phyloP scores from a whole-genome alignment of 768 basidiomycete species.

The Clitopilus passeckerianus region DNA sequence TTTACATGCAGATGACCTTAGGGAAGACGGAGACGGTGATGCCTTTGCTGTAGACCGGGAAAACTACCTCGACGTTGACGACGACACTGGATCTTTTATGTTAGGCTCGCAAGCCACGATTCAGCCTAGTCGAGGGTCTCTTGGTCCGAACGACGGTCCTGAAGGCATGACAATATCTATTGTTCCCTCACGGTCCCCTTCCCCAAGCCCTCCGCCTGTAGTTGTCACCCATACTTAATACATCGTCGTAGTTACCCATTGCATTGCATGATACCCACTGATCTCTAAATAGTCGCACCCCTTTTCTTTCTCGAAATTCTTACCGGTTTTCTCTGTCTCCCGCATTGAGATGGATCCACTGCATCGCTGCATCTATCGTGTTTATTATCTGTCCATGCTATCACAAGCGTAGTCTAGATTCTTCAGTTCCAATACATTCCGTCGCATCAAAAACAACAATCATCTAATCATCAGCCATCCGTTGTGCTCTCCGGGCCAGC shows the following conservation, averaged over 20 bases:
- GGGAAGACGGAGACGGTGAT: constrained; percentile 25
- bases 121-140: constrained; percentile 4
- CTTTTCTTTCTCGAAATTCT: constrained; percentile 1
- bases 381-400: constrained; percentile 7
- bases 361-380: constrained; percentile 15
- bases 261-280: constrained; percentile 1
- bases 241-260: constrained; percentile 1
- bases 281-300: constrained; percentile 8
- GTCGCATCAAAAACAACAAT: constrained; percentile 9
- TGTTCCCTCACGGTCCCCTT: constrained; percentile 18
- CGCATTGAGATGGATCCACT: constrained; percentile 1
- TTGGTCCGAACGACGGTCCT: constrained; percentile 35
- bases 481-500: constrained; percentile 78
- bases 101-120: background rate
- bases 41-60: constrained; percentile 13
- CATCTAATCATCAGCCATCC: constrained; percentile 38
- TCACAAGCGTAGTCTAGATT: constrained; percentile 7
- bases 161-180: constrained; percentile 29
- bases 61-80: constrained; percentile 22
- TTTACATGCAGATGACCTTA: constrained; percentile 66
- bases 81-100: constrained; percentile 8
- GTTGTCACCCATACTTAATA: constrained; percentile 26
- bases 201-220: constrained; percentile 31
- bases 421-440: constrained; percentile 6
- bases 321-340: background rate